phyloP scores from a whole-genome alignment of 768 basidiomycete genomes.

The Glaciozyma antarctica region DNA sequence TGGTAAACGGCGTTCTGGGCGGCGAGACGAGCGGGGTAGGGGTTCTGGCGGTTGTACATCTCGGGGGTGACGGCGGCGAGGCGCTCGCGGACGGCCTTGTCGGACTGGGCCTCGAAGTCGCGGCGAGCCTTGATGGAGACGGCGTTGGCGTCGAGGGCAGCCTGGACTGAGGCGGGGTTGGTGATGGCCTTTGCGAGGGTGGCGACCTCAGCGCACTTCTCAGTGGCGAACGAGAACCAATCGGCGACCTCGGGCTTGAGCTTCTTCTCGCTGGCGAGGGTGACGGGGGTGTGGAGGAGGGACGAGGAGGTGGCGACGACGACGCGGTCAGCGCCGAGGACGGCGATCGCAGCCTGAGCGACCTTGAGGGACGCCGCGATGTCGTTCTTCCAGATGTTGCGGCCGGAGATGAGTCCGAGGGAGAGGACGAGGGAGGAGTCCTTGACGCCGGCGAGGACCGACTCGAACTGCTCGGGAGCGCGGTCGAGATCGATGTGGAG shows the following conservation, averaged over 20 bases:
- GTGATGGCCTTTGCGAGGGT: conserved; percentile 75
- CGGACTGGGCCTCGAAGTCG: conserved; percentile 83
- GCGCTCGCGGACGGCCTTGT: conserved; percentile 89
- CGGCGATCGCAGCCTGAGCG: conserved; percentile 72
- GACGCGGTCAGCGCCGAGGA: conserved; percentile 76
- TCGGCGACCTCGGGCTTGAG: conserved; percentile 80
- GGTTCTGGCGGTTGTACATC: conserved; percentile 74
- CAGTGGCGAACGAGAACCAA: conserved; percentile 97
- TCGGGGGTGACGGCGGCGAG: conserved; percentile 82
- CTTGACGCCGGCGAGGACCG: conserved; percentile 73
- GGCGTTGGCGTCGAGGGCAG: conserved; percentile 79
- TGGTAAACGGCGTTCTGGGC: conserved; percentile 78
- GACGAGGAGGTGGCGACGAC: conserved; percentile 94
- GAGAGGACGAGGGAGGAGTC: conserved; percentile 70
- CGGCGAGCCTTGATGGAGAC: conserved; percentile 85
- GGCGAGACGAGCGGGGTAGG: conserved; percentile 76
- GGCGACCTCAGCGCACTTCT: conserved; percentile 88
- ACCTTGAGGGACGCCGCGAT: conserved; percentile 69
- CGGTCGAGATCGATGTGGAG: conserved; percentile 96
- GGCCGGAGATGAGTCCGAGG: conserved; percentile 90
- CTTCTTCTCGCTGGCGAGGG: conserved; percentile 82
- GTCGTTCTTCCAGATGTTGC: conserved; percentile 99
- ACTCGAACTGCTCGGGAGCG: conserved; percentile 78
- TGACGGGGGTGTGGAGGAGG: conserved; percentile 95
- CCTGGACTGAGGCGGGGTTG: conserved; percentile 53